Base-by-base conservation (phyloP, 1,284 basidiomycete genomes). In the Austroboletus rostrupii region DNA sequence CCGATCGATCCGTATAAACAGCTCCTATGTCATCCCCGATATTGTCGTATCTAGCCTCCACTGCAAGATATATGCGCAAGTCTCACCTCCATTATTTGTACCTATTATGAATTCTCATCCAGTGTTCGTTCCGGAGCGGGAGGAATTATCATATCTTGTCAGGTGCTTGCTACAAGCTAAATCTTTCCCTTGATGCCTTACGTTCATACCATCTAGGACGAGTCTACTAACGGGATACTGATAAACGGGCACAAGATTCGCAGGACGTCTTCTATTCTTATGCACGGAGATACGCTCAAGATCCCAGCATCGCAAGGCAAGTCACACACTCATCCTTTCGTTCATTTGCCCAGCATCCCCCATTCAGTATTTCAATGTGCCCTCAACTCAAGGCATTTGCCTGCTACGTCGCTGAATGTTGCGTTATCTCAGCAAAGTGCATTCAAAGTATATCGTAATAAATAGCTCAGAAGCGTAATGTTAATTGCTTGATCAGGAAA, bases 51-150 rank as follows among this genome's bases (percentile, higher is more conserved):
- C 85, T 6, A 78, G 74, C 40, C 56, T 86, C 17, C 87, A 90
- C 60, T 90, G 86, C 75, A 87, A 85, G 63, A 65, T 90, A 73
- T 85, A 87, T 74, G 88, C 83, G 86, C 85, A 54, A 56, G 72
- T 68, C 49, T 46, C 21, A 39, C 0, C 46, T 6, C n/a, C 42
- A 6, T 42, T 17, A 4, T n/a, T n/a, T 50, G 3, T 40, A 17
- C 6, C 3, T 20, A 39, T 31, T 11, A 12, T n/a, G 47, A 28
- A 59, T 19, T 23, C 1, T 31, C 21, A 28, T 17, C 48, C 8
- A 57, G 87, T 11, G 79, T 90, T 46, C 75, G 74, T 42, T 83
- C 85, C n/a, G 80, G 81, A 35, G 77, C 76, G 5, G 87, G 85
- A 45, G 84, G 85, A 4, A 72, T 86, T 35, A 81, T 89, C 54